Evolutionary conservation across 257 asterid genomes (phyloP), one percentile per base, ranked within the genome.

Genomic region (Solanum chiquidenum): DNA sequence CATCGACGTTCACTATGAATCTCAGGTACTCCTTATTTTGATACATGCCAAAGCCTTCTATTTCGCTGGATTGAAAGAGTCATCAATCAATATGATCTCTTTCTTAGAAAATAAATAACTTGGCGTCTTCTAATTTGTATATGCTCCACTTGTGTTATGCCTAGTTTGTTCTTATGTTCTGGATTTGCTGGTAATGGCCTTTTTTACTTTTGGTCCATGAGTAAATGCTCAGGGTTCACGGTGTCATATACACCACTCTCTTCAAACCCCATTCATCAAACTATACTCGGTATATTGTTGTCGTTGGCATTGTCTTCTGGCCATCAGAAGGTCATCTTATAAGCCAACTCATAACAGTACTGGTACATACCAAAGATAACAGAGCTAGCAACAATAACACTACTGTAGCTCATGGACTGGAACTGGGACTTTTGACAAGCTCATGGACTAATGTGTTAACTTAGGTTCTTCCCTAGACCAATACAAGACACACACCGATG

Each of bases 371-470:
- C 55, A 46, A 46, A 46, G 55, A 46, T 46, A 46, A 46, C 0
- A 46, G 58, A 46, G 20, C 20, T 13, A 46, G 20, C 58, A 46
- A 46, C 52, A 1, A 44, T 12, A 44, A 4, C 52, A 46, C 55
- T 12, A 46, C 55, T 46, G 18, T 12, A 46, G 18, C 18, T n/a
- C n/a, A n/a, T n/a, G n/a, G n/a, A n/a, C n/a, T 35, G 60, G 40
- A 76, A 40, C 14, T 40, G 60, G 99, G 5, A 94, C 98, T 3
- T 96, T 94, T 83, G 98, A 96, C 72, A 96, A 95, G 94, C 95
- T 96, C 11, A 94, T 95, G 98, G 7, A 96, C 84, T 93, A 94
- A 60, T 95, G 98, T 2, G 93, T 96, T 46, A 94, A 94, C 90
- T 86, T 92, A 25, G 99, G 98, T 16, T 96, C 98, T 5, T 95